Conservation (phyloP, 1,284 basidiomycete species). For the Stereum hirsutum region DNA sequence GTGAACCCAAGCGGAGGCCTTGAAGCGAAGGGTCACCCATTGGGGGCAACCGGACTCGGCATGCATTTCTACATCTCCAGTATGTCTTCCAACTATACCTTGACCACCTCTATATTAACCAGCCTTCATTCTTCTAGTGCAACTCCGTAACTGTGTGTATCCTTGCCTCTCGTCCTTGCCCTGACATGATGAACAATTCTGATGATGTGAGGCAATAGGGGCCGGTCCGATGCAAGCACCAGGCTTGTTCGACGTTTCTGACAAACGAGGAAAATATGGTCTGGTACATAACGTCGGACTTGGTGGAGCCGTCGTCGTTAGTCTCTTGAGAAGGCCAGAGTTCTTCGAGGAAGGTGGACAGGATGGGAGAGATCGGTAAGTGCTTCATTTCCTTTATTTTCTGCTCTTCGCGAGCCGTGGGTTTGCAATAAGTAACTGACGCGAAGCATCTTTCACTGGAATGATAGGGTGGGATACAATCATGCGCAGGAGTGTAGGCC, state of each 20-base stretch:
- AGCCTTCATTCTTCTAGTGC: constrained; percentile 37
- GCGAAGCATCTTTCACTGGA: neutral
- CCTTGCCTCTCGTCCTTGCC: neutral
- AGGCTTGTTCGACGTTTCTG: constrained; percentile 50
- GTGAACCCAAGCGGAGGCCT: constrained; percentile 83
- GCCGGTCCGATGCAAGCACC: constrained; percentile 77
- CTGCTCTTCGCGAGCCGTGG: constrained; percentile 1
- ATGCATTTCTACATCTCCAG: constrained; percentile 87
- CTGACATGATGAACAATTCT: constrained; percentile 6
- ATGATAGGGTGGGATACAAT: constrained; percentile 65
- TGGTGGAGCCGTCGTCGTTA: constrained; percentile 73
- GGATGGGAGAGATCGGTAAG: constrained; percentile 60
- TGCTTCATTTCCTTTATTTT: neutral
- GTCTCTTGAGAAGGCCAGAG: constrained; percentile 62
- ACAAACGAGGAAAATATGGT: constrained; percentile 69
- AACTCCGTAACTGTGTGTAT: constrained; percentile 57
- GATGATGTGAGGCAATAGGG: no score
- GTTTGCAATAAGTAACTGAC: constrained; percentile 1
- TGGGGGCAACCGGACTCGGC: constrained; percentile 79
- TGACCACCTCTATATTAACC: constrained; percentile 7
- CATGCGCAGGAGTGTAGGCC: constrained; percentile 62
- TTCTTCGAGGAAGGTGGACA: constrained; percentile 54
- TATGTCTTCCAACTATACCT: constrained; percentile 26
- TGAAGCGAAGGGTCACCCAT: constrained; percentile 80
- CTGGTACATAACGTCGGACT: constrained; percentile 81